Evolutionary conservation across 148 eudicot species (phyloP).

Genomic region (Rhododendron vialii): DNA sequence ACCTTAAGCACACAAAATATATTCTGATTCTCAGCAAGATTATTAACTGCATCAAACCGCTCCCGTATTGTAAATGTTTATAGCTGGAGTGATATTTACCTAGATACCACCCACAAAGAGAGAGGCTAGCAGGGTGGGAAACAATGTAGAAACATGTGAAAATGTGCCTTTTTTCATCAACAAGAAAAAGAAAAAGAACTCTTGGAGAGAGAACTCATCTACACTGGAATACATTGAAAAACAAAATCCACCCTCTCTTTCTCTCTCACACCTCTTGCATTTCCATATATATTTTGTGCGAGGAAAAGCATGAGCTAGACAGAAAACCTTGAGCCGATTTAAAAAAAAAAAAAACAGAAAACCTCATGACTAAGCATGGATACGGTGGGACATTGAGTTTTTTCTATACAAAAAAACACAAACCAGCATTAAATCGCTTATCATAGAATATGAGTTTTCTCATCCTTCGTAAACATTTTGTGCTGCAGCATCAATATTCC

Average conservation of each 20-base stretch:
- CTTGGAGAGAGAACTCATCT: not conserved
- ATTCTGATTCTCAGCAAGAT: not conserved
- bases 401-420: not conserved
- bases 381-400: not conserved
- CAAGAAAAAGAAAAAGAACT: too few relatives aligned
- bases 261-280: not conserved
- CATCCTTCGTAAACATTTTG: not conserved
- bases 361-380: not conserved
- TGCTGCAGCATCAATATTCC: constrained; percentile 5
- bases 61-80: not conserved
- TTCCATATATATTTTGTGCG: not conserved
- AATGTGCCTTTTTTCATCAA: not conserved
- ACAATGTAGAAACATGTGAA: not conserved
- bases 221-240: not conserved
- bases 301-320: not conserved
- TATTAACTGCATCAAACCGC: not conserved
- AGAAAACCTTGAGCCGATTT: not conserved
- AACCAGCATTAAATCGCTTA: not conserved
- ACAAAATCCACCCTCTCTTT: not conserved
- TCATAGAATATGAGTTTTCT: not conserved
- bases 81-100: not conserved
- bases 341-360: not conserved
- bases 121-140: not conserved
- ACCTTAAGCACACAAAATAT: not conserved
- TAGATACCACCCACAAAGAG: not conserved